A percentile compares a stretch with the other conserved stretches of the same genome.
Conservation (phyloP, 2,329 filamentous ascomycete species). For the Grosmannia huntii region DNA sequence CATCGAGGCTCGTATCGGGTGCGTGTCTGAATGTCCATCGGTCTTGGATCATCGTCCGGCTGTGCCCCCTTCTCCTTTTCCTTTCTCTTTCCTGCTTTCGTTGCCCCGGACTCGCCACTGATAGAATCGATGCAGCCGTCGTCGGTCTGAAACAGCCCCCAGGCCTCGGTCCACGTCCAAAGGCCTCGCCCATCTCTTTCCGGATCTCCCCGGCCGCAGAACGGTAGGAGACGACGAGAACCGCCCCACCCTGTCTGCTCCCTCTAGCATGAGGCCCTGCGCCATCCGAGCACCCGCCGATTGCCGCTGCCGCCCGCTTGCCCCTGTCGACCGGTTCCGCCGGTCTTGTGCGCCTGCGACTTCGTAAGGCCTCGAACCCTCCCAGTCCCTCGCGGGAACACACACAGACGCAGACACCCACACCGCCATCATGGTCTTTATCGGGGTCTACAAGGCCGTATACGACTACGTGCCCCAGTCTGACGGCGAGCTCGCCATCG, state of each 20-base stretch:
- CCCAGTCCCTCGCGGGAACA: too few species aligned
- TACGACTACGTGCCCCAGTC: slow-evolving; percentile 16
- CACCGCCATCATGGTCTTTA: slow-evolving; percentile 12
- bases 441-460: slow-evolving; percentile 14
- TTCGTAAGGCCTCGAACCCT: background rate
- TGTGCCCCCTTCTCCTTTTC: background rate
- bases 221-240: too few species aligned
- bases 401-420: background rate
- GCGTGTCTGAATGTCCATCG: background rate
- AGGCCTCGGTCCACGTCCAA: too few species aligned
- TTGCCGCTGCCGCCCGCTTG: background rate
- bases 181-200: too few species aligned
- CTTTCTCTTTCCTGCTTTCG: too few species aligned
- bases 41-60: background rate
- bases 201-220: background rate
- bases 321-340: background rate
- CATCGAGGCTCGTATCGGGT: background rate
- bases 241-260: background rate
- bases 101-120: background rate
- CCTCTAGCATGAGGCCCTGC: background rate
- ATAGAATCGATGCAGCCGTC: background rate
- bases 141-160: background rate
- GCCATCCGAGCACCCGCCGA: background rate
- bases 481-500: slow-evolving; percentile 14
- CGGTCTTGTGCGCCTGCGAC: background rate